Base-by-base conservation (phyloP, 176 grass and related monocot species). In the Musa beccarii region DNA sequence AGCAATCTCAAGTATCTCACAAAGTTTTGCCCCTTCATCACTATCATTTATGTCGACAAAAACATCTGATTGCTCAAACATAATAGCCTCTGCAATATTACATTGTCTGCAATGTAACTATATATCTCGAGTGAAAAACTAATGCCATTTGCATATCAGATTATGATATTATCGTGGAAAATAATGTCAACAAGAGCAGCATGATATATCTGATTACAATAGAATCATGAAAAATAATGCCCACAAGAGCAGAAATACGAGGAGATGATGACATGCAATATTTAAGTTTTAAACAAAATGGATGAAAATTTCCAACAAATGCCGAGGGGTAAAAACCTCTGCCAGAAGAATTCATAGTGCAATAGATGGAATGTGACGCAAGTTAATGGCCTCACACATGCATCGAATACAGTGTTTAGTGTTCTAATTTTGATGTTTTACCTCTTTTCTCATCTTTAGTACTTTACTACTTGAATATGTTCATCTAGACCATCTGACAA, bases 11-110 rank as follows among this genome's bases (percentile, higher is more conserved):
- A 98, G 81, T 66, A 93, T 84, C 81, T 93, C 86, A 54, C 17
- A 87, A 77, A 98, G 81, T 79, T 89, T 87, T 53, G 94, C 88
- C 72, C 90, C 90, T 82, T 98, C 94, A 52, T 92, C 86, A 24
- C 66, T 50, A 52, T 84, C 88, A 82, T 90, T 84, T 15, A 80
- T 19, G 49, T 55, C 84, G 59, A 76, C 80, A 80, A 74, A 86
- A 34, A 89, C 69, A 74, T 98, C 94, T 76, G 82, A 77, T 80
- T 86, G 87, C 79, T 98, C 91, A 68, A 70, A 85, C 51, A 85
- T 61, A 78, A 93, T 85, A 57, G 83, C 88, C 76, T 98, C 94
- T 80, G 82, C 80, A 8, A 98, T 86, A 65, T 89, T 91, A 77
- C 79, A 87, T 85, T 81, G 86, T 78, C 94, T 93, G 64, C 71